Evolutionary conservation across 768 basidiomycete genomes (phyloP), one percentile per base, ranked within the genome.

Genomic region (Trametes coccinea): DNA sequence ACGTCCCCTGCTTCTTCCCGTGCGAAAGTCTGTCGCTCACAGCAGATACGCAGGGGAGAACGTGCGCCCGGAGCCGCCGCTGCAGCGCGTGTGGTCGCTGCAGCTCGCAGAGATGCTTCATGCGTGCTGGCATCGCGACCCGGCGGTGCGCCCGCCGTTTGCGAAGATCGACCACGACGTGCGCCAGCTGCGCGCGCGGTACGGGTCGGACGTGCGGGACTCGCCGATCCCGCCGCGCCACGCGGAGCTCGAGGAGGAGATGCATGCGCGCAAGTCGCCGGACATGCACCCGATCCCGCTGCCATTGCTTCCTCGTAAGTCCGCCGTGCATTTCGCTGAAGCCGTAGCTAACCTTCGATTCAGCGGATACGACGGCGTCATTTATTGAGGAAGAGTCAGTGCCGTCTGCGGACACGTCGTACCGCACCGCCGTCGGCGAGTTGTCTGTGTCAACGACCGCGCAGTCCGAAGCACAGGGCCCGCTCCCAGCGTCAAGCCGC

Each of bases 101-200:
- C 57, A 53, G 43, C 57, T 67, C 2, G 4, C 54, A 5, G 63
- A 88, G 83, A 74, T 89, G 49, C 73, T 92, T 27, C 72, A 74
- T 10, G 44, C 67, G 3, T 87, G 85, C 64, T 92, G 90, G 89
- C 72, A 78, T 47, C 75, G 73, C 2, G 77, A 84, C 53, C 83
- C 87, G 1, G 65, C 69, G 6, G 60, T 67, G n/a, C 80, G 90
- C 0, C 84, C 85, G 3, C 61, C 77, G 0, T 92, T 91, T 67
- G 70, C 76, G 16, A 67, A 74, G 30, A 75, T 89, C 30, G 80
- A 81, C 2, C 62, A 69, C 5, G 78, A 78, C 13, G 65, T 89
- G 54, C 78, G 80, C 66, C 72, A 69, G 31, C 67, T 86, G 34
- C 77, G 82, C 49, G 77, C 73, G 44, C 74, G 67, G n/a, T 72